phyloP scores from a whole-genome alignment of 805 yeast species.

The Pichia rugopelliculosa region DNA sequence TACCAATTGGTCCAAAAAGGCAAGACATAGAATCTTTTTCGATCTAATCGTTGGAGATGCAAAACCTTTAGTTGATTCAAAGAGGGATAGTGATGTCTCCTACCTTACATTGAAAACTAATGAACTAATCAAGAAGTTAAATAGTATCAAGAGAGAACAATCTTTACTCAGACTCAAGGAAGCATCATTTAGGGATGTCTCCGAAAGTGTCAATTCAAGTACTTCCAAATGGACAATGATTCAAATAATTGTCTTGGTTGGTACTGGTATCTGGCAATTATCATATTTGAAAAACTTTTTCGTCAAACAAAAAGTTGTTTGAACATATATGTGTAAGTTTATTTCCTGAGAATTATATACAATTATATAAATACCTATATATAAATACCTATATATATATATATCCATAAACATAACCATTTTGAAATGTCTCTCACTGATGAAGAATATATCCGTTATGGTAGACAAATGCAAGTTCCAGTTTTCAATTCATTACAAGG shows the following conservation, averaged over 20 bases:
- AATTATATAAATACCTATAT: background rate
- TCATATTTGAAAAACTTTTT: conserved; percentile 68
- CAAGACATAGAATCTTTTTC: conserved; percentile 58
- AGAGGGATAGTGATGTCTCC: conserved; percentile 51
- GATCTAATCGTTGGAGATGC: conserved; percentile 66
- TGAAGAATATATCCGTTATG: conserved; percentile 78
- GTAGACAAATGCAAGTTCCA: conserved; percentile 93
- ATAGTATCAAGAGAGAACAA: conserved; percentile 60
- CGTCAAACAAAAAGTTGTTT: conserved; percentile 69
- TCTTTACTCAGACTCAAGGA: conserved; percentile 66
- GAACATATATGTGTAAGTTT: conserved; percentile 11
- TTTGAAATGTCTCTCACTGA: background rate
- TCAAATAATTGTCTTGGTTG: conserved; percentile 56
- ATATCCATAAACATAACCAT: background rate
- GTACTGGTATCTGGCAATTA: conserved; percentile 68
- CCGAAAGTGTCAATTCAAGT: conserved; percentile 61
- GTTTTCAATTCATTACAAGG: conserved; percentile 48
- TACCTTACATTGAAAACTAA: conserved; percentile 51
- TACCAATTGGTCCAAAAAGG: conserved; percentile 38
- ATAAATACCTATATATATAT: background rate
- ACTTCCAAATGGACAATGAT: conserved; percentile 70
- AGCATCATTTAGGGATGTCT: conserved; percentile 61
- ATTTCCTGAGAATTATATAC: background rate
- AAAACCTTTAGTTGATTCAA: conserved; percentile 55
- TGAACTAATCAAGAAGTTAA: conserved; percentile 46